Conservation (phyloP, 805 yeast genomes). For the Yamadazyma scolyti region DNA sequence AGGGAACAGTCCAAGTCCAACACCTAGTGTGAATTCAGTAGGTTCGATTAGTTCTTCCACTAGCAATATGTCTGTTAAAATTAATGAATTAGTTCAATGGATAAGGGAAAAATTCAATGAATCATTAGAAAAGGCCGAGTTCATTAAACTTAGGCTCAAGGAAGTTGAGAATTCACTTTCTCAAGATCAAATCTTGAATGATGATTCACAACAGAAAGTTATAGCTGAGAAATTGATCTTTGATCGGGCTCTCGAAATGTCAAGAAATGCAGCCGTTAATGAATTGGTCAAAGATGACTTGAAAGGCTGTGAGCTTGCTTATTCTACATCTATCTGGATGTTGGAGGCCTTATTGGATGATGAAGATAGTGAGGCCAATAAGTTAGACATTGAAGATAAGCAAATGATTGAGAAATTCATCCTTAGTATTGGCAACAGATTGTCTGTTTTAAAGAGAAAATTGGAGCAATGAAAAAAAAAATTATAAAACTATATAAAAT, state of each 20-base stretch:
- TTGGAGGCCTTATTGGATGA: conserved; percentile 75
- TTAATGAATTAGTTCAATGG: conserved; percentile 85
- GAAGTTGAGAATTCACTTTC: no score
- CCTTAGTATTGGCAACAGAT: conserved; percentile 74
- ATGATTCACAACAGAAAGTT: conserved; percentile 23
- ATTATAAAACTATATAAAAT: conserved; percentile 3
- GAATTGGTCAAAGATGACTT: conserved; percentile 76
- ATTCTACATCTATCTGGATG: conserved; percentile 95
- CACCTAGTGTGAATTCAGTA: conserved; percentile 2
- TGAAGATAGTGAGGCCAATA: conserved; percentile 22
- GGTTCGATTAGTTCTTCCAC: conserved; percentile 7
- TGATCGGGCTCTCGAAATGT: conserved; percentile 91
- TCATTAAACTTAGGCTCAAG: conserved; percentile 53
- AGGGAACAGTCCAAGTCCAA: conserved; percentile 4
- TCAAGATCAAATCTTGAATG: conserved; percentile 29
- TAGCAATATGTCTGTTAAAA: conserved; percentile 26
- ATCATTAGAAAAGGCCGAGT: conserved; percentile 84
- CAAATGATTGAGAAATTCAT: conserved; percentile 78
- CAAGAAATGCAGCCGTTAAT: conserved; percentile 84
- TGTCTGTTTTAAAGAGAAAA: conserved; percentile 66
- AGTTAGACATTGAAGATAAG: conserved; percentile 68
- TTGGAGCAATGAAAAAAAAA: conserved; percentile 19
- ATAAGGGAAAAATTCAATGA: conserved; percentile 85
- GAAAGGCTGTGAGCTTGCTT: conserved; percentile 78
- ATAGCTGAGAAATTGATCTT: conserved; percentile 84